phyloP scores from a whole-genome alignment of 768 basidiomycete genomes.

The Russula emetica region DNA sequence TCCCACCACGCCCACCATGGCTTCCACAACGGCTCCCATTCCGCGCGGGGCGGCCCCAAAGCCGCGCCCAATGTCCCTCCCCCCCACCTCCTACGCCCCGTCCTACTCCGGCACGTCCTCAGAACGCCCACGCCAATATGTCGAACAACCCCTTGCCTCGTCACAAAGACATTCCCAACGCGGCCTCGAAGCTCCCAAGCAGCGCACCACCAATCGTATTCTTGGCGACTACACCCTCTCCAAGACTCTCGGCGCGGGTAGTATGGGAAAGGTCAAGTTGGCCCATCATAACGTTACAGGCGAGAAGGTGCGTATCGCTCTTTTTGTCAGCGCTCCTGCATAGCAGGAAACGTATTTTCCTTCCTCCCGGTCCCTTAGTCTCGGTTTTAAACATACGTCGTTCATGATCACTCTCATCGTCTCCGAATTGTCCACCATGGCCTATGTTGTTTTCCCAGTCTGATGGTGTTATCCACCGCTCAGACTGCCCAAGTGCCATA shows the following conservation, averaged over 20 bases:
- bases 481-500: neutral
- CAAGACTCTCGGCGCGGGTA: conserved; percentile 95
- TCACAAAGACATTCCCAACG: conserved; percentile 21
- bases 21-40: conserved; percentile 23
- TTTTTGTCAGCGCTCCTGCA: conserved; percentile 54
- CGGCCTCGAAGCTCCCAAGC: conserved; percentile 29
- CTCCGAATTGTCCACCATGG: neutral
- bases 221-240: conserved; percentile 94
- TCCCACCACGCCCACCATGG: conserved; percentile 19
- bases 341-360: neutral
- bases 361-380: neutral
- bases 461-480: neutral
- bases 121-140: conserved; percentile 30
- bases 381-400: neutral
- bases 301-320: conserved; percentile 76
- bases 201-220: conserved; percentile 46
- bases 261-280: conserved; percentile 99
- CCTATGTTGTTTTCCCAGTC: neutral
- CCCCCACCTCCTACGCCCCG: conserved; percentile 51
- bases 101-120: conserved; percentile 31
- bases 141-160: conserved; percentile 27
- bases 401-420: neutral
- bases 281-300: conserved; percentile 84
- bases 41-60: conserved; percentile 32
- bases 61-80: conserved; percentile 71